These are phyloP conservation scores for Gracilaria caudata DNA, from an alignment of 23 red algal species.

Conservation along the genomic window DNA sequence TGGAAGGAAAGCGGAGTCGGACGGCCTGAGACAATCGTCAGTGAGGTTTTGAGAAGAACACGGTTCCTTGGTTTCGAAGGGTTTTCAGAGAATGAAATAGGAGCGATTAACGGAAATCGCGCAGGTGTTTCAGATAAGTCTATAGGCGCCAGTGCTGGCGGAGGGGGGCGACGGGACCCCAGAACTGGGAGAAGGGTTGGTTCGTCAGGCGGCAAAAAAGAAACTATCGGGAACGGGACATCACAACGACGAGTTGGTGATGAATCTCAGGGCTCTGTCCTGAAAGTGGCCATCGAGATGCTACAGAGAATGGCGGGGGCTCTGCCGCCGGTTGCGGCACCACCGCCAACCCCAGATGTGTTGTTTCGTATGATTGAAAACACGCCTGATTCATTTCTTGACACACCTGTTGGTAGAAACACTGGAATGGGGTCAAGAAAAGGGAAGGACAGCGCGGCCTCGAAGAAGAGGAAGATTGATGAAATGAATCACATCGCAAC, in stretches of 20 bases:
- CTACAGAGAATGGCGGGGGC: constrained; percentile 43
- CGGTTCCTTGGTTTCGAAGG: constrained; percentile 62
- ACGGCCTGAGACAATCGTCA: constrained; percentile 41
- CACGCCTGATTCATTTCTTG: constrained; percentile 56
- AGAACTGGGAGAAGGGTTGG: constrained; percentile 59
- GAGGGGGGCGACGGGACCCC: constrained; percentile 44
- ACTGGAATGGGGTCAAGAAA: constrained; percentile 9
- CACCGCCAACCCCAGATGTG: constrained; percentile 44
- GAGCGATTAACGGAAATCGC: constrained; percentile 37
- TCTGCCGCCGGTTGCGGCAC: constrained; percentile 42
- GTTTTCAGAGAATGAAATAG: constrained; percentile 55
- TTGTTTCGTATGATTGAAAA: constrained; percentile 63
- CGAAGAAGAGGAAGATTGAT: constrained; percentile 48
- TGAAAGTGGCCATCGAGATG: constrained; percentile 39
- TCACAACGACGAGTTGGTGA: constrained; percentile 18
- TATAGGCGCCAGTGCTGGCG: constrained; percentile 4
- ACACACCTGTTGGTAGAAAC: constrained; percentile 58
- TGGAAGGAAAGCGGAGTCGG: constrained; percentile 59
- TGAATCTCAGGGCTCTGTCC: constrained; percentile 23
- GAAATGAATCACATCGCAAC: constrained; percentile 11
- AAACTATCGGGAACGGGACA: constrained; percentile 27
- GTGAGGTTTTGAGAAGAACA: constrained; percentile 42
- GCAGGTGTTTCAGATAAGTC: constrained; percentile 9
- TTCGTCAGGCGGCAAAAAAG: constrained; percentile 19
- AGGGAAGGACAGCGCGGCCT: constrained; percentile 36